phyloP scores from a whole-genome alignment of 495 filamentous ascomycete species.

The Parathielavia hyrcaniae region DNA sequence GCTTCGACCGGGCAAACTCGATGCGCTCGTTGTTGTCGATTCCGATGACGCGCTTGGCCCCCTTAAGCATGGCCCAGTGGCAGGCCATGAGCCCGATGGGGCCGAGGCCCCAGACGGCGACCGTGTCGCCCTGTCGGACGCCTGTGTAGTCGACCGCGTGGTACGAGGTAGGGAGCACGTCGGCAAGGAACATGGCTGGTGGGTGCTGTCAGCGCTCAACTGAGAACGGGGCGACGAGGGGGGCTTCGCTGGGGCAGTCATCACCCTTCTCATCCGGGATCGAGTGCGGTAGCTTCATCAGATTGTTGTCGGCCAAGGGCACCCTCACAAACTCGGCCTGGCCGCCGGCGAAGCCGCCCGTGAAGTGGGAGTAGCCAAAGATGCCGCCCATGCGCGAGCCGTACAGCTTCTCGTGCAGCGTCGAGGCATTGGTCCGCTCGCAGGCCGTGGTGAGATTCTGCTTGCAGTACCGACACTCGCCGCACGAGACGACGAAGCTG shows the following conservation, averaged over 20 bases:
- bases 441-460: constrained; percentile 55
- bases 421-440: constrained; percentile 34
- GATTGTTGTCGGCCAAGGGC: constrained; percentile 59
- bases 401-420: constrained; percentile 47
- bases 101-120: constrained; percentile 16
- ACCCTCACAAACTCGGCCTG: constrained; percentile 65
- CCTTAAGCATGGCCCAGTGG: constrained; percentile 12
- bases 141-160: constrained; percentile 10
- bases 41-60: constrained; percentile 12
- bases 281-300: constrained; percentile 55
- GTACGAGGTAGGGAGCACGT: constrained; percentile 59
- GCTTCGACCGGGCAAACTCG: constrained; percentile 11
- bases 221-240: neutral
- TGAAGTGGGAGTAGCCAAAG: constrained; percentile 16
- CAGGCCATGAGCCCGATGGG: constrained; percentile 14
- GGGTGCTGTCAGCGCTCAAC: neutral
- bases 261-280: constrained; percentile 58
- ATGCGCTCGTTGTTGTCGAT: constrained; percentile 16
- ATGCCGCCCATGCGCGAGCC: constrained; percentile 46
- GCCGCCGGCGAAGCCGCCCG: constrained; percentile 41
- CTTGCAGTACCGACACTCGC: constrained; percentile 55
- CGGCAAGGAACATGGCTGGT: constrained; percentile 53
- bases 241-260: neutral
- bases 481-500: constrained; percentile 36
- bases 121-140: constrained; percentile 10